Conservation (phyloP, 2,329 filamentous ascomycete species). For the Chaetoscypha palmicola region DNA sequence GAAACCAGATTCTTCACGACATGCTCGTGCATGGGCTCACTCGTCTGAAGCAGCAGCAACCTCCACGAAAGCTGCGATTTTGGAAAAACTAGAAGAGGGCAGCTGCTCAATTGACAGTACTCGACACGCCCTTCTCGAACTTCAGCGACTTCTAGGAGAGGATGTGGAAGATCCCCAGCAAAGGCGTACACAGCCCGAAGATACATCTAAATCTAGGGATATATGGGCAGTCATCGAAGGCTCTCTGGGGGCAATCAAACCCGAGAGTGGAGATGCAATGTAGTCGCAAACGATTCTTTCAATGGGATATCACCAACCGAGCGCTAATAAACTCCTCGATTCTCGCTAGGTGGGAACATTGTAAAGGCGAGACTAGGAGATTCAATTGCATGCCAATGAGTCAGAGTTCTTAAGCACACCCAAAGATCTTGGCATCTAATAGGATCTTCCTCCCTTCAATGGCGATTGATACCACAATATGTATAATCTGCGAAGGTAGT, state of each 20-base stretch:
- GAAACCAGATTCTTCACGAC: slow-evolving; percentile 35
- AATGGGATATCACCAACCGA: too few relatives aligned
- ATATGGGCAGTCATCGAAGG: slow-evolving; percentile 30
- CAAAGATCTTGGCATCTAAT: too few relatives aligned
- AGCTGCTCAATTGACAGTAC: slow-evolving; percentile 49
- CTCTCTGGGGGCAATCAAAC: slow-evolving; percentile 27
- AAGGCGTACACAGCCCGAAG: neutral
- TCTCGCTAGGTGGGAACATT: too few relatives aligned
- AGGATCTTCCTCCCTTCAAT: too few relatives aligned
- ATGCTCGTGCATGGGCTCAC: slow-evolving; percentile 51
- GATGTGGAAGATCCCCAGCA: neutral
- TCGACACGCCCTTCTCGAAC: slow-evolving; percentile 42
- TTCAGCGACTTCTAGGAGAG: slow-evolving; percentile 41
- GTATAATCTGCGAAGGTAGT: too few relatives aligned
- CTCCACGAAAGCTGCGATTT: slow-evolving; percentile 48
- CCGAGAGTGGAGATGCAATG: slow-evolving; percentile 6
- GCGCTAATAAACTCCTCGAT: too few relatives aligned
- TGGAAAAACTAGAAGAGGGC: slow-evolving; percentile 53
- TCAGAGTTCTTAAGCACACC: too few relatives aligned
- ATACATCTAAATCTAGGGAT: slow-evolving; percentile 6
- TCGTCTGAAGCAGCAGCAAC: slow-evolving; percentile 56
- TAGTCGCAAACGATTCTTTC: too few relatives aligned
- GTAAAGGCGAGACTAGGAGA: too few relatives aligned
- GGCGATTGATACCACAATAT: too few relatives aligned
- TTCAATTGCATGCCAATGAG: too few relatives aligned